These are phyloP conservation scores for Entomortierella lignicola DNA, from an alignment of 192 early-diverging fungal species.

Conservation along the genomic window DNA sequence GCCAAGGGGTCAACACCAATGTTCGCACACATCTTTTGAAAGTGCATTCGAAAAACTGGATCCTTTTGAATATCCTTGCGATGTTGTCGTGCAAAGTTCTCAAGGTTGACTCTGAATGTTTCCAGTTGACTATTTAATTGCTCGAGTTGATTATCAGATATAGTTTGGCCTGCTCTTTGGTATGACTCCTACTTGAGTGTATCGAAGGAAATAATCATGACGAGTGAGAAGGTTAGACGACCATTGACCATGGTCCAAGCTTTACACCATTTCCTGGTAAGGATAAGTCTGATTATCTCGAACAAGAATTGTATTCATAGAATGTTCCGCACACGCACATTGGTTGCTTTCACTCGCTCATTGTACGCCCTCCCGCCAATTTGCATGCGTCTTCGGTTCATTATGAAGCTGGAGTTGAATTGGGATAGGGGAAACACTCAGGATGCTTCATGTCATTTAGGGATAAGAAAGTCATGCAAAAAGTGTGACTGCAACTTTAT, in stretches of 20 bases:
- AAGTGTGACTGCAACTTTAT: too few species aligned
- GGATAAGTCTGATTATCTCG: neutral
- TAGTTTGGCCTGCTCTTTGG: slow-evolving; percentile 33
- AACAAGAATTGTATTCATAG: neutral
- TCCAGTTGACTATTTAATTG: slow-evolving; percentile 73
- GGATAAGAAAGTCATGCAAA: neutral
- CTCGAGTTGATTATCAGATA: slow-evolving; percentile 41
- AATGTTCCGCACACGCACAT: slow-evolving; percentile 11
- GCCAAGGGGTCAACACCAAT: slow-evolving; percentile 96
- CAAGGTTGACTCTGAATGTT: slow-evolving; percentile 83
- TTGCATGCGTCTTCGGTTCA: slow-evolving; percentile 47
- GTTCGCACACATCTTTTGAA: slow-evolving; percentile 92
- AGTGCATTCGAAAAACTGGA: slow-evolving; percentile 87
- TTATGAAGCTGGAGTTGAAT: slow-evolving; percentile 9
- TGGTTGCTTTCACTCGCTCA: slow-evolving; percentile 37
- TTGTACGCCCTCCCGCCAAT: slow-evolving; percentile 35
- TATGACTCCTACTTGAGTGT: slow-evolving; percentile 36
- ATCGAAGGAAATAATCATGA: neutral
- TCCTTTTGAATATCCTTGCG: slow-evolving; percentile 89
- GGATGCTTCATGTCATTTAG: neutral
- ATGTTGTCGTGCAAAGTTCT: slow-evolving; percentile 88
- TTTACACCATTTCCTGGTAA: too few species aligned
- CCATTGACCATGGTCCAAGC: too few species aligned
- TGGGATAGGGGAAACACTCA: too few species aligned
- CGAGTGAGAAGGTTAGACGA: too few species aligned